Conservation (phyloP, 2,329 filamentous ascomycete species). For the Calonectria ilicicola region DNA sequence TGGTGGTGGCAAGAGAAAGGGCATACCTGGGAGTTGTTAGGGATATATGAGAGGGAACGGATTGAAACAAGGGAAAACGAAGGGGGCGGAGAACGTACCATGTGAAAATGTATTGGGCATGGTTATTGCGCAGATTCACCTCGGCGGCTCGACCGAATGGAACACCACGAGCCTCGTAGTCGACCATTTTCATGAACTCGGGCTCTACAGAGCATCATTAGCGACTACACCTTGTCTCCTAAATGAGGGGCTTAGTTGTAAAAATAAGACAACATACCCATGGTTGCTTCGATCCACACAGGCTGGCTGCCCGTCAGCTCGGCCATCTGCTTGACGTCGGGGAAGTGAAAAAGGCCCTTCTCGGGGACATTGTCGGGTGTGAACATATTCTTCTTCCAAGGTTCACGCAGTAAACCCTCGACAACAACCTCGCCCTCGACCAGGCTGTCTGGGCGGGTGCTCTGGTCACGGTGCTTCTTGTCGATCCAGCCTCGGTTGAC, state of each 20-base stretch:
- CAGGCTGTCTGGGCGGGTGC: constrained; percentile 73
- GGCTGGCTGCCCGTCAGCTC: constrained; percentile 82
- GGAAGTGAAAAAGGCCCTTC: constrained; percentile 91
- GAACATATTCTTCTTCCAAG: constrained; percentile 98
- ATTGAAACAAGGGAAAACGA: background rate
- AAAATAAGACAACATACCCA: constrained; percentile 70
- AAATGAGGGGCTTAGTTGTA: background rate
- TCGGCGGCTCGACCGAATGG: constrained; percentile 90
- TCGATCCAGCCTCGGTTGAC: constrained; percentile 94
- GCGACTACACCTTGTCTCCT: constrained; percentile 17
- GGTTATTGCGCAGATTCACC: constrained; percentile 95
- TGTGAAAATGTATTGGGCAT: constrained; percentile 98
- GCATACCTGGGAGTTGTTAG: constrained; percentile 75
- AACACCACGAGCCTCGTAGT: constrained; percentile 83
- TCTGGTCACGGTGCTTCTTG: constrained; percentile 77
- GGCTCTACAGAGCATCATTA: constrained; percentile 67
- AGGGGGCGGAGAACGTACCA: constrained; percentile 73
- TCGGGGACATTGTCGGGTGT: constrained; percentile 91
- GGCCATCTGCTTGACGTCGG: constrained; percentile 94
- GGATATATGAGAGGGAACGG: background rate
- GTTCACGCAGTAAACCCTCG: constrained; percentile 86
- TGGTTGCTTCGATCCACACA: constrained; percentile 96
- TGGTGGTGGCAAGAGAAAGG: constrained; percentile 82
- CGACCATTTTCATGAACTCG: constrained; percentile 80
- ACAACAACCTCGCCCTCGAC: constrained; percentile 79